Evolutionary conservation across 176 grass and related monocot genomes (phyloP), one percentile per base, ranked within the genome.

Genomic region (Saccharum officinarum): DNA sequence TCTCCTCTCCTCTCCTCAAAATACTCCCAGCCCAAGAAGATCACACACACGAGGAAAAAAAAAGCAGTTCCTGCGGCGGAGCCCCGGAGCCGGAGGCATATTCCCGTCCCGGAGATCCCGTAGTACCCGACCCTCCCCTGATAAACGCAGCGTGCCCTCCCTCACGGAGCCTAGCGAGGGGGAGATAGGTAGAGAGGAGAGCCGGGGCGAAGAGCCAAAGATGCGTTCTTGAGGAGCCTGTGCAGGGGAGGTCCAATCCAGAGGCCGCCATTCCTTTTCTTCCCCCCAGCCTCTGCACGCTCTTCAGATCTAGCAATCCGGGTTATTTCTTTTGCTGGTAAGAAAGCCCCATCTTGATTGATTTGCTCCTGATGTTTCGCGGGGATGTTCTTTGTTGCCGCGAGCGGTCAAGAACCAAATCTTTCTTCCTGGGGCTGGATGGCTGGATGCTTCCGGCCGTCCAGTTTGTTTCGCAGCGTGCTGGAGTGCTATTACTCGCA

Each of bases 51-150:
- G 57, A 67, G 11, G 17, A n/a, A 57, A 69, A 61, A 46, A 57
- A 25, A 34, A 42, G 49, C 9, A 36, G 76, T 55, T 55, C 17
- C 7, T 55, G 52, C 52, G 62, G 81, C 65, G 78, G 61, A 73
- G 38, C 80, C 69, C 26, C 70, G 44, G 40, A 30, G 10, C 84
- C 42, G 69, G 69, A 85, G 47, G 94, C 79, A 97, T 97, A 97
- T 94, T 92, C 94, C 78, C 69, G 71, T 77, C 85, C 60, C 65
- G 77, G 92, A 92, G 94, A 92, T 97, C 70, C 94, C 55, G 74
- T 80, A 28, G 74, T 80, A 37, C 73, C 73, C 9, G 69, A 25
- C 70, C 20, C 73, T 23, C 17, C 40, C 75, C 50, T 72, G 82
- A 81, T 84, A 92, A 86, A 88, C 75, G 23, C 61, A 5, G 78